Evolutionary conservation across 2,329 filamentous ascomycete genomes (phyloP).

Genomic region (Aspergillus sp.): DNA sequence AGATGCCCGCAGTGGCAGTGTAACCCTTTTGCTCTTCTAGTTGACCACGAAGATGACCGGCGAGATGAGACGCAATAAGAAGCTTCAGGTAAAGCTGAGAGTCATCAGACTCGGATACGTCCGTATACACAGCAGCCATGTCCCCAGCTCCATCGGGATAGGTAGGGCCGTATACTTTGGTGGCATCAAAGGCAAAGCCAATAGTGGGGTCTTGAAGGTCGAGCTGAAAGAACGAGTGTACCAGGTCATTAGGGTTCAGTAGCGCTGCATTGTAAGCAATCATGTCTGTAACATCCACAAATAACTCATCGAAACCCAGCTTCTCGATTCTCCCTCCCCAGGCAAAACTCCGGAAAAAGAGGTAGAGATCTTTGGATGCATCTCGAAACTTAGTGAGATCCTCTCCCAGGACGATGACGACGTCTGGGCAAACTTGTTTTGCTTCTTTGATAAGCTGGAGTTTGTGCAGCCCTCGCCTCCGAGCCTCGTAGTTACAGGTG

Average conservation of each 20-base stretch:
- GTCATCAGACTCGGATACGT: conserved; percentile 15
- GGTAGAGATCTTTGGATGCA: conserved; percentile 77
- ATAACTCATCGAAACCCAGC: conserved; percentile 86
- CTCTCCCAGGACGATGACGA: conserved; percentile 83
- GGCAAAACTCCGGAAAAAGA: conserved; percentile 68
- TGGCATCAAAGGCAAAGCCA: conserved; percentile 81
- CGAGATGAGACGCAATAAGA: conserved; percentile 77
- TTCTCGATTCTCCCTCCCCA: conserved; percentile 80
- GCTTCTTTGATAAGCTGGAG: conserved; percentile 84
- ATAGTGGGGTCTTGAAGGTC: conserved; percentile 69
- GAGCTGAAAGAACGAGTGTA: conserved; percentile 76
- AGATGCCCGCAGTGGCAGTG: conserved; percentile 83
- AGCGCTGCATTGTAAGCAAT: conserved; percentile 75
- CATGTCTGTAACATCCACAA: conserved; percentile 81
- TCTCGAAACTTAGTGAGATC: conserved; percentile 83
- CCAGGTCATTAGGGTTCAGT: conserved; percentile 65
- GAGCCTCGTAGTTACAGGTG: conserved; percentile 91
- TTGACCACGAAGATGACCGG: conserved; percentile 67
- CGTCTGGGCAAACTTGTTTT: conserved; percentile 74
- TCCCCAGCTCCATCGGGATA: conserved; percentile 44
- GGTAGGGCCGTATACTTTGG: conserved; percentile 63
- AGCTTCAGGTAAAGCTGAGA: conserved; percentile 58
- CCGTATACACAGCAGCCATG: conserved; percentile 22
- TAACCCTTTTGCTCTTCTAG: conserved; percentile 78
- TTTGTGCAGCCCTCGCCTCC: conserved; percentile 66